Evolutionary conservation across 1,139 yeast species (phyloP).

Genomic region (Protomyces arabidopsidicola): DNA sequence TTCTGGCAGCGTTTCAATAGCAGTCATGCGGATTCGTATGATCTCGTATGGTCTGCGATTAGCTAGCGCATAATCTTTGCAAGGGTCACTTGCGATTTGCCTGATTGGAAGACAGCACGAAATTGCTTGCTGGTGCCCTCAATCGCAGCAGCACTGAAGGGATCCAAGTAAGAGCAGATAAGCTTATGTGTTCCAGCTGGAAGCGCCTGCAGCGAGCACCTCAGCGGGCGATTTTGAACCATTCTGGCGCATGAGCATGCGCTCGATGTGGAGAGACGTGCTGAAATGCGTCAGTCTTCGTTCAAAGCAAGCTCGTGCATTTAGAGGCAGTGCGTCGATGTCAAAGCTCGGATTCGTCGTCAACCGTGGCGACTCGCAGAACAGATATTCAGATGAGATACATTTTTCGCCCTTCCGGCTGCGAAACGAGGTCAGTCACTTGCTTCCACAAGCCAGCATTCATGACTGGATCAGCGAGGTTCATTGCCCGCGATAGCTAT

Average conservation of each 20-base stretch:
- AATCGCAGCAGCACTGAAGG: background rate
- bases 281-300: slow-evolving; percentile 54
- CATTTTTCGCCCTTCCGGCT: too few relatives aligned
- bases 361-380: too few relatives aligned
- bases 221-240: slow-evolving; percentile 42
- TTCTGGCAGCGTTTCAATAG: background rate
- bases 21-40: background rate
- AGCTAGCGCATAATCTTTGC: background rate
- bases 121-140: background rate
- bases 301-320: too few relatives aligned
- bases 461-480: too few relatives aligned
- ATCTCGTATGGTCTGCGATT: background rate
- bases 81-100: background rate
- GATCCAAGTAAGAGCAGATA: slow-evolving; percentile 47
- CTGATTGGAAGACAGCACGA: background rate
- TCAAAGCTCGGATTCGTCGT: too few relatives aligned
- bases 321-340: too few relatives aligned
- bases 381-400: too few relatives aligned
- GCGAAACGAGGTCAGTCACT: slow-evolving; percentile 54
- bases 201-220: slow-evolving; percentile 45
- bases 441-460: too few relatives aligned
- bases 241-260: slow-evolving; percentile 37
- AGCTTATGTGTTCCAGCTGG: slow-evolving; percentile 44
- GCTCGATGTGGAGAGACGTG: slow-evolving; percentile 45
- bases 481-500: too few relatives aligned